These are phyloP conservation scores for Mytilinidion resinicola DNA, from an alignment of 495 filamentous ascomycete genomes.

Conservation along the genomic window DNA sequence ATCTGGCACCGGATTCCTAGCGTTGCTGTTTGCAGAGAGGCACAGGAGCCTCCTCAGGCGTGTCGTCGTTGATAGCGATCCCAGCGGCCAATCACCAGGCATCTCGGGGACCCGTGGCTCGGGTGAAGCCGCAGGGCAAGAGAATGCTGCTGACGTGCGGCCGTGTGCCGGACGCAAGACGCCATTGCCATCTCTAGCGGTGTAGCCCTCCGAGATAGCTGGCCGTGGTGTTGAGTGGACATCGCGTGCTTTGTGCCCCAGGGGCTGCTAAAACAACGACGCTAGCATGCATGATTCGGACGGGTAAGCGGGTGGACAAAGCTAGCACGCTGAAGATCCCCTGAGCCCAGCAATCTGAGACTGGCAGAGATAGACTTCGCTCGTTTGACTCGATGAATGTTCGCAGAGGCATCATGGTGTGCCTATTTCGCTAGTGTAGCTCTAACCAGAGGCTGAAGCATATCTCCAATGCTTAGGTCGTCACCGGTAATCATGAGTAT, in stretches of 20 bases:
- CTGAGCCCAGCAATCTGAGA: too few relatives aligned
- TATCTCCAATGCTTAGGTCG: too few relatives aligned
- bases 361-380: too few relatives aligned
- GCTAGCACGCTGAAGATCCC: too few relatives aligned
- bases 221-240: conserved; percentile 1
- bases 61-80: conserved; percentile 2
- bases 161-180: not conserved
- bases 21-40: not conserved
- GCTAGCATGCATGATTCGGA: too few relatives aligned
- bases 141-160: conserved; percentile 23
- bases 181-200: not conserved
- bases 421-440: too few relatives aligned
- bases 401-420: too few relatives aligned
- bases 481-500: too few relatives aligned
- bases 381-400: too few relatives aligned
- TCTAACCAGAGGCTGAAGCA: too few relatives aligned
- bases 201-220: not conserved
- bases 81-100: conserved; percentile 8
- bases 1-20: not conserved
- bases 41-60: not conserved
- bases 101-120: conserved; percentile 12
- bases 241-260: not conserved
- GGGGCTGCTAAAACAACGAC: too few relatives aligned
- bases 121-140: conserved; percentile 17
- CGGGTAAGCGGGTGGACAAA: too few relatives aligned